Base-by-base conservation (phyloP, 768 basidiomycete genomes). In the Hericium erinaceus region DNA sequence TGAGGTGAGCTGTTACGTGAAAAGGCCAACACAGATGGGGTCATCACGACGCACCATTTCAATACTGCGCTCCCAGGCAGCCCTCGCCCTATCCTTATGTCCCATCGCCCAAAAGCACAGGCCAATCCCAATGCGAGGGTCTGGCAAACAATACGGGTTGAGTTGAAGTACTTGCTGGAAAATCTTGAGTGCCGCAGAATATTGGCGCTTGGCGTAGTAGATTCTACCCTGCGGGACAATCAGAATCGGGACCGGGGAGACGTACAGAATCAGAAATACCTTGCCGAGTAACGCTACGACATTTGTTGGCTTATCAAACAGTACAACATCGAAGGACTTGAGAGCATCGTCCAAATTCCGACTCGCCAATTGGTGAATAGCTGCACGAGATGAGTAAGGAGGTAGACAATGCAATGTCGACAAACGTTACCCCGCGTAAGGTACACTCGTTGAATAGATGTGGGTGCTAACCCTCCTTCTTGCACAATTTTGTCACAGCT, bases 101-200 rank as follows among this genome's bases (percentile, higher is more conserved):
- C 89, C 89, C 73, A 97, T 75, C 4, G 89, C 83, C 92, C 92
- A 98, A 20, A 93, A 75, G 70, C 95, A 98, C 4, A 99, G 73
- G 9, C 97, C 97, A 41, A 98, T 92, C 16, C 97, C 97, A 57
- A 98, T 88, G 7, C 97, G 83, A 38, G 97, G 95, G 69, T 99
- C 95, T 0, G 95, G 97, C 24, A 78, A 73, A 71, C 90, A 93
- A 16, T 78, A 72, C 0, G 95, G 94, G 56, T 83, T 84, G 44
- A 89, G 78, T 33, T 80, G 75, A 11, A 98, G 77, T 9, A 95
- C 86, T 51, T 84, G 83, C 68, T 98, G 95, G 68, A 95, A 98
- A 5, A 85, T 66, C 61, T 87, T 85, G 26, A 99, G 78, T 3
- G 97, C 87, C 49, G 87, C 84, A 24, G 83, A 78, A 64, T 83